A percentile compares a stretch with the other conserved stretches of the same genome.
Conservation (phyloP, 2,329 filamentous ascomycete genomes). For the Furcasterigmium sp. region DNA sequence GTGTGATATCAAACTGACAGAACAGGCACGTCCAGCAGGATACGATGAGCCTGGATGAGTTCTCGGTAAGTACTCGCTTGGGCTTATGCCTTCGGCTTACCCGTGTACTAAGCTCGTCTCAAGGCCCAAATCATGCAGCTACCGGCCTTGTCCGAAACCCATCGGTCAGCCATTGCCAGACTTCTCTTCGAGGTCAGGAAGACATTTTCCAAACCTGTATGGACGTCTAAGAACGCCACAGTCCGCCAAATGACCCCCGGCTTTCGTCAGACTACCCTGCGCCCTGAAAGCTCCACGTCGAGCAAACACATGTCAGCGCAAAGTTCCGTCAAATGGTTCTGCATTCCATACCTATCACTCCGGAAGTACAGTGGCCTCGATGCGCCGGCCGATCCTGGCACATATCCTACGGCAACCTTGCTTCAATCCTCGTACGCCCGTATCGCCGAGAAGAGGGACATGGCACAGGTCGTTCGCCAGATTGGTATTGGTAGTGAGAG, state of each 20-base stretch:
- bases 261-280: constrained; percentile 28
- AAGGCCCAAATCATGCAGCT: constrained; percentile 11
- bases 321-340: constrained; percentile 31
- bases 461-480: constrained; percentile 40
- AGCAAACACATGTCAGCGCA: constrained; percentile 11
- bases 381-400: constrained; percentile 20
- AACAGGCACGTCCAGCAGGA: constrained; percentile 30
- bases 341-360: constrained; percentile 41
- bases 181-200: constrained; percentile 32
- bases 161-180: constrained; percentile 26
- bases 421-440: constrained; percentile 37
- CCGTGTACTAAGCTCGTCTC: not conserved
- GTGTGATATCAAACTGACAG: constrained; percentile 10
- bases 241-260: constrained; percentile 36
- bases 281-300: constrained; percentile 8
- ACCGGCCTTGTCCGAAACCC: constrained; percentile 21
- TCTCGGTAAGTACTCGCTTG: constrained; percentile 25
- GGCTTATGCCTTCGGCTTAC: not conserved
- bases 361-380: constrained; percentile 34
- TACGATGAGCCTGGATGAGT: constrained; percentile 35
- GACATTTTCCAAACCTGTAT: constrained; percentile 27
- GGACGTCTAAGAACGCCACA: constrained; percentile 28
- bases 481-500: constrained; percentile 24
- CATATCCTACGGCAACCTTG: constrained; percentile 37
- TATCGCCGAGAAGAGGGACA: constrained; percentile 31